A percentile compares a stretch with the other conserved stretches of the same genome.
phyloP scores from a whole-genome alignment of 805 yeast species.

The Kodamaea sagamina region DNA sequence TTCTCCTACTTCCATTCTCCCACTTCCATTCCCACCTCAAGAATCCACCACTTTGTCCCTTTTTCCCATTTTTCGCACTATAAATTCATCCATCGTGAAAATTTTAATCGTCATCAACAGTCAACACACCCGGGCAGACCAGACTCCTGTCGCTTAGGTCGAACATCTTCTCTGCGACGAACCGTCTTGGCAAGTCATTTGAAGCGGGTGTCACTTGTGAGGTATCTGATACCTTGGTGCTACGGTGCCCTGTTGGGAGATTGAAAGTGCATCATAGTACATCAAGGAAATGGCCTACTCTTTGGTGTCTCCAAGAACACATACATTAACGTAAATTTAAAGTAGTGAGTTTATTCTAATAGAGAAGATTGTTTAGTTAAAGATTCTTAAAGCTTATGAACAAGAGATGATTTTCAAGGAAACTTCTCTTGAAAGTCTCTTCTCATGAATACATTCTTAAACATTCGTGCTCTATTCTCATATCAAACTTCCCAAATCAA shows the following conservation, averaged over 20 bases:
- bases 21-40: too few species aligned
- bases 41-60: neutral
- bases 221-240: slow-evolving; percentile 3
- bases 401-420: too few species aligned
- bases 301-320: slow-evolving; percentile 55
- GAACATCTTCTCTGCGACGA: slow-evolving; percentile 37
- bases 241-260: slow-evolving; percentile 21
- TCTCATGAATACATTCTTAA: too few species aligned
- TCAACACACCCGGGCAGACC: slow-evolving; percentile 6
- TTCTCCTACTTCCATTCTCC: too few species aligned
- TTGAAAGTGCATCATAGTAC: slow-evolving; percentile 50
- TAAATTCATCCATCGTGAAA: slow-evolving; percentile 1
- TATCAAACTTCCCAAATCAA: too few species aligned
- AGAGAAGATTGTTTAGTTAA: too few species aligned
- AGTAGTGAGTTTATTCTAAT: neutral
- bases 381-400: too few species aligned
- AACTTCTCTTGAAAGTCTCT: too few species aligned
- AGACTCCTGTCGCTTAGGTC: slow-evolving; percentile 13
- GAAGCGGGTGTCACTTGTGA: slow-evolving; percentile 30
- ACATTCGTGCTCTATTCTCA: too few species aligned
- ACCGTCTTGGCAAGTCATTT: slow-evolving; percentile 45
- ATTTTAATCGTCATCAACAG: slow-evolving; percentile 2
- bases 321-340: slow-evolving; percentile 24
- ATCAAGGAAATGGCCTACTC: slow-evolving; percentile 30
- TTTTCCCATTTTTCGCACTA: neutral